Evolutionary conservation across 257 asterid genomes (phyloP).

Genomic region (Penstemon barbatus): DNA sequence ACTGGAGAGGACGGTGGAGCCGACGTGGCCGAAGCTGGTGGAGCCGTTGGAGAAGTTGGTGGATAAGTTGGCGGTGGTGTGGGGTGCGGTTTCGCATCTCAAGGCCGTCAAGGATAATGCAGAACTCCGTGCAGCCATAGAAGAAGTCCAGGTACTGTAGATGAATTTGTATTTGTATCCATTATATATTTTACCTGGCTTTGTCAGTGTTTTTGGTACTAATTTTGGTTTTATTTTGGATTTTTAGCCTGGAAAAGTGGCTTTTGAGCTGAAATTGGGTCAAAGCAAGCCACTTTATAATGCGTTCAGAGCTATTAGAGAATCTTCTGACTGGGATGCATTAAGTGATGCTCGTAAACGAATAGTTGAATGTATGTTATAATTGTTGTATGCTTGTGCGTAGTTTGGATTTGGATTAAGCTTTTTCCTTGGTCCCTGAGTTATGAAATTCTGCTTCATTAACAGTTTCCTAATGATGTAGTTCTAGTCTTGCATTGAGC

Average conservation of each 20-base stretch:
- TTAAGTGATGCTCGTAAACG: conserved; percentile 89
- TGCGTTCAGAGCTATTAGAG: conserved; percentile 81
- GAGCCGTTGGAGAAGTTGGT: conserved; percentile 88
- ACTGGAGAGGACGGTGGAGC: conserved; percentile 88
- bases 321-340: conserved; percentile 74
- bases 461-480: neutral
- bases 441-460: conserved; percentile 5
- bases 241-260: conserved; percentile 90
- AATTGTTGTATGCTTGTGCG: neutral
- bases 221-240: conserved; percentile 20
- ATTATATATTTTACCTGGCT: conserved; percentile 6
- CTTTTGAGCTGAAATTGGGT: conserved; percentile 76
- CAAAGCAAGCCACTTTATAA: conserved; percentile 93
- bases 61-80: conserved; percentile 71
- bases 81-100: conserved; percentile 96
- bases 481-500: conserved; percentile 14
- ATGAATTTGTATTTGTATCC: neutral
- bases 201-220: conserved; percentile 10
- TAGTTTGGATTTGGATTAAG: neutral
- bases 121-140: conserved; percentile 92
- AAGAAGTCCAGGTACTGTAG: conserved; percentile 83
- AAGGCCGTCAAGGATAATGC: conserved; percentile 85
- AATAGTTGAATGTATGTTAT: conserved; percentile 73
- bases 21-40: conserved; percentile 93
- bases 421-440: neutral